Evolutionary conservation across 2,329 filamentous ascomycete genomes (phyloP).

Genomic region (Lojkania enalia): DNA sequence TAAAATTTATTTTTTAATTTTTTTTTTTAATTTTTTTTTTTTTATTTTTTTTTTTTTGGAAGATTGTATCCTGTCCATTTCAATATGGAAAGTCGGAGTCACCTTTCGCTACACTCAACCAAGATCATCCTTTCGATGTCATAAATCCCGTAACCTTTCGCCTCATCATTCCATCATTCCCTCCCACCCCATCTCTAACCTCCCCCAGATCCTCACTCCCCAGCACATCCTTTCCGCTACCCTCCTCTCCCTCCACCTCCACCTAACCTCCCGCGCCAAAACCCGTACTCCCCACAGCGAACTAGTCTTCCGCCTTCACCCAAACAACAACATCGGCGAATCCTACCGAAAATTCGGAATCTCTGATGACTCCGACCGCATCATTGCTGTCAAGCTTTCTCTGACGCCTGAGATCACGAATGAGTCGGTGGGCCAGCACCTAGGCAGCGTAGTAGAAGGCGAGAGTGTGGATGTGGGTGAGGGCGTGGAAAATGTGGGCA

Average conservation of each 20-base stretch:
- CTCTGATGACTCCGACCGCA: constrained; percentile 65
- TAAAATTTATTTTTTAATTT: not conserved
- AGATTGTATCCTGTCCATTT: too few relatives aligned
- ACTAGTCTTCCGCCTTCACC: constrained; percentile 77
- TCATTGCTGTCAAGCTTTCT: constrained; percentile 83
- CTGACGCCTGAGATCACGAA: constrained; percentile 20
- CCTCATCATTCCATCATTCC: constrained; percentile 1
- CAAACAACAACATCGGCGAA: constrained; percentile 89
- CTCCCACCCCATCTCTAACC: not conserved
- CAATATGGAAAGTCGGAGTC: too few relatives aligned
- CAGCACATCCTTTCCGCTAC: constrained; percentile 74
- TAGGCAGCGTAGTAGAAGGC: constrained; percentile 31
- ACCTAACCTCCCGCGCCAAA: constrained; percentile 64
- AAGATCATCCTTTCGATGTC: not conserved
- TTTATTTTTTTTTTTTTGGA: not conserved
- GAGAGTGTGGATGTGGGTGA: constrained; percentile 25
- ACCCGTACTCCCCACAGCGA: constrained; percentile 89
- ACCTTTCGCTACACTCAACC: too few relatives aligned
- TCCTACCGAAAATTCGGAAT: constrained; percentile 90
- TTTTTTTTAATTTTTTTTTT: not conserved
- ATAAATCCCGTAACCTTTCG: not conserved
- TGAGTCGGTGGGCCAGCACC: constrained; percentile 32
- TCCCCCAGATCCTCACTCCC: constrained; percentile 66
- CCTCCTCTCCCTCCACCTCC: constrained; percentile 74
- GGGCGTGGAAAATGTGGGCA: constrained; percentile 55